Evolutionary conservation across 1,284 basidiomycete genomes (phyloP), one percentile per base, ranked within the genome.

Genomic region (Moniliophthora roreri): DNA sequence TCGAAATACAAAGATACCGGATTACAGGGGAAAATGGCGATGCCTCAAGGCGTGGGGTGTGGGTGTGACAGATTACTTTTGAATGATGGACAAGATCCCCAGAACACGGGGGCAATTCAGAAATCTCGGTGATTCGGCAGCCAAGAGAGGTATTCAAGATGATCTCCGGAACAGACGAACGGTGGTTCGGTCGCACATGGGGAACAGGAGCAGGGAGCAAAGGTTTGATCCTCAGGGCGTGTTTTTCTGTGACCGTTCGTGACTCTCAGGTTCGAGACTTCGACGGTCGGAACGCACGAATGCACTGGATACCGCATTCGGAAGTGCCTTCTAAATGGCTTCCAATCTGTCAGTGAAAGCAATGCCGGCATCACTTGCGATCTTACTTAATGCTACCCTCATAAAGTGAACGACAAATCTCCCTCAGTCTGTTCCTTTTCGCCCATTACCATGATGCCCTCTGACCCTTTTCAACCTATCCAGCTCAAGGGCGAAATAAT

Each of bases 401-500:
- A 46, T 44, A 49, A 42, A 24, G 20, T 28, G 32, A 41, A 40
- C 50, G 38, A 35, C 45, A 54, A 56, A 48, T 51, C 53, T 45
- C 54, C 21, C 51, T 34, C 34, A 46, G 49, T 50, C 46, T 55
- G 49, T 44, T 53, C 48, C 48, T 52, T 45, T 47, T 53, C 36
- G 48, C 48, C 39, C 57, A 48, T 21, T 10, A 42, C 46, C 47
- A 56, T 56, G 55, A 56, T 59, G 58, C 37, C 42, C 45, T 48
- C 55, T 46, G 54, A 56, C 50, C 50, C 44, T 10, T 59, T 41
- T 34, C 55, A 65, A 64, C 63, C 61, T 32, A 60, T 72, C 42
- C 77, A 78, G 63, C 71, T 74, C 63, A 77, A 77, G 61, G 74
- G 71, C 58, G 75, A 74, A 60, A 68, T 76, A 52, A 78, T 80